Percentiles rank a stretch among this genome's conserved stretches.
These are phyloP conservation scores for Macaranga tanarius DNA, from an alignment of 441 rosid species.

Conservation along the genomic window DNA sequence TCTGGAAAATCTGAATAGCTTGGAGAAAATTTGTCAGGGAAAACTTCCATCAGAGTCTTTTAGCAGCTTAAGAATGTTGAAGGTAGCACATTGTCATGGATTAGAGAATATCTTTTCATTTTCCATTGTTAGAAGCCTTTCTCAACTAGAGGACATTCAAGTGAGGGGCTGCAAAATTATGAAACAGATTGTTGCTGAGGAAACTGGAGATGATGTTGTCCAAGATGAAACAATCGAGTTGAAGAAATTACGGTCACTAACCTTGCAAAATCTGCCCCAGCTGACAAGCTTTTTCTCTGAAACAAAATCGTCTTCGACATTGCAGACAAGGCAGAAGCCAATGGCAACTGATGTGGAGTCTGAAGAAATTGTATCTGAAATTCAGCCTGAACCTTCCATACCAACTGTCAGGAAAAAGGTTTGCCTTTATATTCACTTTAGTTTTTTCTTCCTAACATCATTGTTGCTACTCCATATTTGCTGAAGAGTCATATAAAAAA, in stretches of 20 bases:
- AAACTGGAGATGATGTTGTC: background rate
- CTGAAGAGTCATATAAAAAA: too few species aligned
- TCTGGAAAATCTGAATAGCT: background rate
- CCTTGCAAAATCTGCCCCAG: background rate
- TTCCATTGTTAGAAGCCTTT: constrained; percentile 12
- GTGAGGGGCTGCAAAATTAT: background rate
- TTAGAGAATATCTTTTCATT: constrained; percentile 23
- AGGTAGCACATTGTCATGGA: background rate
- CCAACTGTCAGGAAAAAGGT: too few species aligned
- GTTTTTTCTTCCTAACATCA: too few species aligned
- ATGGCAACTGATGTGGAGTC: too few species aligned
- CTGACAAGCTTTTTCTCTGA: background rate
- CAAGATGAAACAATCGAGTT: background rate
- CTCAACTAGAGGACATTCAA: constrained; percentile 8
- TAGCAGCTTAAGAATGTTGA: constrained; percentile 7
- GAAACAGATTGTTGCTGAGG: constrained; percentile 11
- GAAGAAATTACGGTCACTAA: background rate
- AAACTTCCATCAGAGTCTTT: background rate
- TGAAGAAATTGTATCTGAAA: too few species aligned
- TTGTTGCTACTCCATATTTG: too few species aligned
- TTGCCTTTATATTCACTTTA: too few species aligned
- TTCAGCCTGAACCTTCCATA: too few species aligned
- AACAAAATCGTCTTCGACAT: too few species aligned
- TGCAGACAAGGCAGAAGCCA: too few species aligned
- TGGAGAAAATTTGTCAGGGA: background rate